These are phyloP conservation scores for Thelonectria rubi DNA, from an alignment of 2,329 filamentous ascomycete species.

Conservation along the genomic window DNA sequence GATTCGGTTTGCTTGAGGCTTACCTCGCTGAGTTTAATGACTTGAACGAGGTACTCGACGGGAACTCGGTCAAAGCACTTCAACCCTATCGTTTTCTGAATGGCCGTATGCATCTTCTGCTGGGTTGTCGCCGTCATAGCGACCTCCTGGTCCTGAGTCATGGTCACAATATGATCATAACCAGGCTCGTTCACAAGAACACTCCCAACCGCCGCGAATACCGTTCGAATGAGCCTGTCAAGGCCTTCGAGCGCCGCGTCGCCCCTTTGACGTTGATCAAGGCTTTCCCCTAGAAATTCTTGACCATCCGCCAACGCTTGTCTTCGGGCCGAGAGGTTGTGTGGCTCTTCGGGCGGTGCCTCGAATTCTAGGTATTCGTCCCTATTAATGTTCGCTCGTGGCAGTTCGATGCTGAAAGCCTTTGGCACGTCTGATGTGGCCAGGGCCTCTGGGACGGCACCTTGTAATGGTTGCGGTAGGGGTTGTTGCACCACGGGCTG, in stretches of 20 bases:
- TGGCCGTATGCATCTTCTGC: conserved; percentile 74
- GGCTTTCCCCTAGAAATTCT: conserved; percentile 66
- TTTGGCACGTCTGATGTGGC: conserved; percentile 29
- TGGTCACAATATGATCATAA: conserved; percentile 62
- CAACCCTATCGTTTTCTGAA: conserved; percentile 76
- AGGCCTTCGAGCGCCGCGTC: conserved; percentile 78
- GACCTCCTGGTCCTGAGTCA: conserved; percentile 67
- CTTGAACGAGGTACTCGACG: conserved; percentile 75
- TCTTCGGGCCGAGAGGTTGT: conserved; percentile 62
- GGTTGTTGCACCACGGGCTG: conserved; percentile 26
- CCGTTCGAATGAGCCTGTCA: conserved; percentile 72
- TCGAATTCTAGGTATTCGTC: conserved; percentile 62
- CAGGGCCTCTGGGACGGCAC: conserved; percentile 14
- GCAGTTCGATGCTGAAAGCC: conserved; percentile 57
- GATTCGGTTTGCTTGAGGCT: conserved; percentile 74
- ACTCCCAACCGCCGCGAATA: conserved; percentile 82
- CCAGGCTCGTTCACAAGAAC: conserved; percentile 64
- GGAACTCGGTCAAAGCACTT: conserved; percentile 76
- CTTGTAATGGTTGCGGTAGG: conserved; percentile 21
- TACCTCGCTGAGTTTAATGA: conserved; percentile 83
- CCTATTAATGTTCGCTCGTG: conserved; percentile 55
- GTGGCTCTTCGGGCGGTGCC: conserved; percentile 57
- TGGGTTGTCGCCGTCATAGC: conserved; percentile 75
- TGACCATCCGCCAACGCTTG: conserved; percentile 61
- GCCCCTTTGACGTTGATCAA: conserved; percentile 84